Conservation (phyloP, 192 early-diverging fungal species). For the Coemansia sp. region DNA sequence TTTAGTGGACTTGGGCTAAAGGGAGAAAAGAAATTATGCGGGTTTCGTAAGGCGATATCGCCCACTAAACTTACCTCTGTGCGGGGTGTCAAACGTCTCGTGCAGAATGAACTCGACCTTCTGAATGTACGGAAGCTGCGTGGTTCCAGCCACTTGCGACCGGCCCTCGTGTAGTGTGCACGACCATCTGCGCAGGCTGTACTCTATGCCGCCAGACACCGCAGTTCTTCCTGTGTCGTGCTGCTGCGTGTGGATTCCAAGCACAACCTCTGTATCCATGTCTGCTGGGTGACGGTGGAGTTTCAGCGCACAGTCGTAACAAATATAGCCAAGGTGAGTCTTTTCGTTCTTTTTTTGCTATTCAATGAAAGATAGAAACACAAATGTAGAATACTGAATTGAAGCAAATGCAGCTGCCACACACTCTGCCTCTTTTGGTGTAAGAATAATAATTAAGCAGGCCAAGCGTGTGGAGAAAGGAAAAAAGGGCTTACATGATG, state of each 20-base stretch:
- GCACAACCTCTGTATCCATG: slow-evolving; percentile 25
- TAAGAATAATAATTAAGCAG: background rate
- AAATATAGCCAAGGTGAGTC: background rate
- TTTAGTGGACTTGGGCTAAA: background rate
- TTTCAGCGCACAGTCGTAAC: background rate
- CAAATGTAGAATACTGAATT: background rate
- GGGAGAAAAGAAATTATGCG: no score
- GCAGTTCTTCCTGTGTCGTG: slow-evolving; percentile 25
- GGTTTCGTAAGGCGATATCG: no score
- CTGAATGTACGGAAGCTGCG: slow-evolving; percentile 44
- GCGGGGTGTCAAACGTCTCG: slow-evolving; percentile 41
- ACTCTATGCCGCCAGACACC: slow-evolving; percentile 29
- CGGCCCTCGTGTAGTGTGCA: slow-evolving; percentile 48
- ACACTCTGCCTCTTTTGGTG: background rate
- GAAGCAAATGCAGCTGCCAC: background rate
- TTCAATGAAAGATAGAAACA: background rate
- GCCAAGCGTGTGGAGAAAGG: background rate
- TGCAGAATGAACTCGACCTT: slow-evolving; percentile 53
- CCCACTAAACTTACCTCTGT: slow-evolving; percentile 31
- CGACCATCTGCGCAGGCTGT: slow-evolving; percentile 42
- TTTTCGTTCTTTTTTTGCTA: no score
- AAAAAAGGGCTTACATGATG: background rate
- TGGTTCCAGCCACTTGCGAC: slow-evolving; percentile 12
- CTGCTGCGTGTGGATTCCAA: slow-evolving; percentile 39
- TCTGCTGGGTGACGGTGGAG: background rate